Percentiles rank a stretch among this genome's conserved stretches.
Evolutionary conservation across 176 grass and related monocot species (phyloP).

Genomic region (Coix lacrymajobi): DNA sequence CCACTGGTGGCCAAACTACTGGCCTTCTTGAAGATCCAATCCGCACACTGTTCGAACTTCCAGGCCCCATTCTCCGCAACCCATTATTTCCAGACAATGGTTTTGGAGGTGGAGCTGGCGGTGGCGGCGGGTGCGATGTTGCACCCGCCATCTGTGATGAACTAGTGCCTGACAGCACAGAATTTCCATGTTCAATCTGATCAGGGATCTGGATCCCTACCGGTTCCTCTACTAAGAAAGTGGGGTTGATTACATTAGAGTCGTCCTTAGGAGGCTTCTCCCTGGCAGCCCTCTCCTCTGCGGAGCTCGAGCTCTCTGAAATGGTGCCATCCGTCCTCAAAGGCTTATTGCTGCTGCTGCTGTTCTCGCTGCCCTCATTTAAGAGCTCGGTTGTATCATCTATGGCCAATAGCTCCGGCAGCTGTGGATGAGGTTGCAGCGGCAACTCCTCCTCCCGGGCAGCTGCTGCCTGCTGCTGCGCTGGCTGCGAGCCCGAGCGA

Average conservation of each 20-base stretch:
- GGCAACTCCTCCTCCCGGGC: constrained; percentile 42
- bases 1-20: constrained; percentile 54
- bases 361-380: constrained; percentile 33
- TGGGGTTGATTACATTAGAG: constrained; percentile 28
- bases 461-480: constrained; percentile 32
- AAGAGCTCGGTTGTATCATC: constrained; percentile 30
- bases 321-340: constrained; percentile 25
- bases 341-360: constrained; percentile 36
- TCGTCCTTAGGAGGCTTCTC: constrained; percentile 52
- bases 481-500: constrained; percentile 42
- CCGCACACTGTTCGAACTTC: constrained; percentile 49
- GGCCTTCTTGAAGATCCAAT: constrained; percentile 83
- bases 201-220: constrained; percentile 39
- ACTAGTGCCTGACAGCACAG: constrained; percentile 24
- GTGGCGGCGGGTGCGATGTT: constrained; percentile 63
- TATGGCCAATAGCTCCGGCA: constrained; percentile 23
- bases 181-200: constrained; percentile 41
- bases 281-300: constrained; percentile 31
- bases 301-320: constrained; percentile 29
- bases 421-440: constrained; percentile 37
- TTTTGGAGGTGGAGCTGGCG: constrained; percentile 75
- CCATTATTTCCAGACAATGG: constrained; percentile 43
- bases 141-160: constrained; percentile 40
- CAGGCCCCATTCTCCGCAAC: constrained; percentile 62
- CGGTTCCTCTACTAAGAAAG: constrained; percentile 40